Percentiles rank a stretch among this genome's conserved stretches.
Evolutionary conservation across 1,284 basidiomycete genomes (phyloP).

Genomic region (Salmacisia buchloeana): DNA sequence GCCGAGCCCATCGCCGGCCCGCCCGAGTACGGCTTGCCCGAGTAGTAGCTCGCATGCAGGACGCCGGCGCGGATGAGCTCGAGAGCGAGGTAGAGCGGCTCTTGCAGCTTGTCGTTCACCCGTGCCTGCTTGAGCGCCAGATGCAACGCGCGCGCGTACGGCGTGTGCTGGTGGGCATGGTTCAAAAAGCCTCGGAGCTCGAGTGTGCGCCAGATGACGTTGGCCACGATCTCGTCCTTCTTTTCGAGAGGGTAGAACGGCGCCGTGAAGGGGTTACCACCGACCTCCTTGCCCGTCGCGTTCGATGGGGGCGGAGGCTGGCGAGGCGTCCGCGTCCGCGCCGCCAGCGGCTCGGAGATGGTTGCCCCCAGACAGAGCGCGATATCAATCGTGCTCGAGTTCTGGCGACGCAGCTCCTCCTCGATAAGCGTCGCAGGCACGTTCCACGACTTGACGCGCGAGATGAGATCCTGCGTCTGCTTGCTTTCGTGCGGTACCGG

Average conservation of each 20-base stretch:
- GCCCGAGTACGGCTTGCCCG: slow-evolving; percentile 64
- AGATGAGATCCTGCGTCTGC: slow-evolving; percentile 77
- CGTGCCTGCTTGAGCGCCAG: slow-evolving; percentile 69
- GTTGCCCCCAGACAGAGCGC: slow-evolving; percentile 89
- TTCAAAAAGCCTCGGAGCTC: slow-evolving; percentile 93
- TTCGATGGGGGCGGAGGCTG: not conserved
- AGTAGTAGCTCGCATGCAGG: slow-evolving; percentile 88
- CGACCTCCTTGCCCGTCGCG: slow-evolving; percentile 3
- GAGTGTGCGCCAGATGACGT: slow-evolving; percentile 95
- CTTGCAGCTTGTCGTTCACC: slow-evolving; percentile 96
- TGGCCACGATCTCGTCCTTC: slow-evolving; percentile 97
- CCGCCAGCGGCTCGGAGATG: slow-evolving; percentile 32
- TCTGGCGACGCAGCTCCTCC: slow-evolving; percentile 89
- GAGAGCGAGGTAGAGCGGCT: slow-evolving; percentile 83
- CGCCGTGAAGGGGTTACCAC: not conserved
- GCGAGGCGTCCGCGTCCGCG: slow-evolving; percentile 35
- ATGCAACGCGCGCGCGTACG: slow-evolving; percentile 78
- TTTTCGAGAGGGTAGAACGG: slow-evolving; percentile 65
- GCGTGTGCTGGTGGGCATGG: slow-evolving; percentile 75
- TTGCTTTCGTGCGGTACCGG: slow-evolving; percentile 54
- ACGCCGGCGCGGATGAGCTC: slow-evolving; percentile 84
- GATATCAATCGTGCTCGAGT: slow-evolving; percentile 96
- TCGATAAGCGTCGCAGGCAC: slow-evolving; percentile 81
- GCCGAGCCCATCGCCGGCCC: slow-evolving; percentile 78
- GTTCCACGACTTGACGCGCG: slow-evolving; percentile 85